Evolutionary conservation across 1,284 basidiomycete species (phyloP).

Genomic region (Fomes fomentarius): DNA sequence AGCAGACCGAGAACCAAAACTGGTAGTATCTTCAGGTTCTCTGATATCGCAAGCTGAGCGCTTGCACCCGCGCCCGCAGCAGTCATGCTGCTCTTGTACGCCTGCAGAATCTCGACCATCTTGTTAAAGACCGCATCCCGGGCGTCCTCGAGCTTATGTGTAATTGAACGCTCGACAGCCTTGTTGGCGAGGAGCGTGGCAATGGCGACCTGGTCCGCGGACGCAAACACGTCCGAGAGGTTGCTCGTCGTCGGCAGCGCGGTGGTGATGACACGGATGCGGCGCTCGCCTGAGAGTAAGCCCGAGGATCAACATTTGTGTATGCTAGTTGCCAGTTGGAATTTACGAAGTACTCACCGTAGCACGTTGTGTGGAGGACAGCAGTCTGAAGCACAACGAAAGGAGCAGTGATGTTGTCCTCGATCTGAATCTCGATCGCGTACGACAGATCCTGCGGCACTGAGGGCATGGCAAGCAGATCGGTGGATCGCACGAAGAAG

Average conservation of each 20-base stretch:
- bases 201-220: slow-evolving; percentile 93
- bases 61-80: slow-evolving; percentile 90
- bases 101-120: slow-evolving; percentile 87
- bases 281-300: slow-evolving; percentile 71
- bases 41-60: slow-evolving; percentile 90
- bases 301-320: neutral
- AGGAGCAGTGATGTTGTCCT: slow-evolving; percentile 91
- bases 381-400: slow-evolving; percentile 98
- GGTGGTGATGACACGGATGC: slow-evolving; percentile 94
- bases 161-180: slow-evolving; percentile 92
- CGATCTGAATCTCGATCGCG: slow-evolving; percentile 95
- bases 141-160: slow-evolving; percentile 92
- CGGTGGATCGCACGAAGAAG: slow-evolving; percentile 98
- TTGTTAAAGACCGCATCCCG: slow-evolving; percentile 91
- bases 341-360: slow-evolving; percentile 52
- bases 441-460: slow-evolving; percentile 98
- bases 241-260: slow-evolving; percentile 93
- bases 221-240: slow-evolving; percentile 93
- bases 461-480: slow-evolving; percentile 94
- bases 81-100: slow-evolving; percentile 98
- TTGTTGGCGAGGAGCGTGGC: slow-evolving; percentile 93
- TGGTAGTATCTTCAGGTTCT: slow-evolving; percentile 95
- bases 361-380: slow-evolving; percentile 95
- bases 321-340: neutral
- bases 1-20: slow-evolving; percentile 87